A percentile compares a stretch with the other conserved stretches of the same genome.
These are phyloP conservation scores for Naematelia aurantialba DNA, from an alignment of 768 basidiomycete species.

Conservation along the genomic window DNA sequence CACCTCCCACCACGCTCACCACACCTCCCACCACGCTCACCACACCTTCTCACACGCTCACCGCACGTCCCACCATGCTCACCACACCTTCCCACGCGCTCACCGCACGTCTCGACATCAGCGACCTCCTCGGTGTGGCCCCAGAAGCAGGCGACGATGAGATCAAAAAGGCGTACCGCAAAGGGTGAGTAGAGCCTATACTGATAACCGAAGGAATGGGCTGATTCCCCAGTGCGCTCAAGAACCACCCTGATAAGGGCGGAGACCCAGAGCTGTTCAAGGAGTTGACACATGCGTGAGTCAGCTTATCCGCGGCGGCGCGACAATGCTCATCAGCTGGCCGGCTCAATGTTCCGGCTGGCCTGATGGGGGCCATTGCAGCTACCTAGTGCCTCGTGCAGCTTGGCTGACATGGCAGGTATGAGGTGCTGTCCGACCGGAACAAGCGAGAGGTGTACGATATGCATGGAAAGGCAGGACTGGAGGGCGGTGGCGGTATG, in stretches of 20 bases:
- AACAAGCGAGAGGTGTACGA: conserved; percentile 61
- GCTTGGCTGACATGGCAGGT: conserved; percentile 55
- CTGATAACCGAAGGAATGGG: neutral
- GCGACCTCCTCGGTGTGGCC: conserved; percentile 79
- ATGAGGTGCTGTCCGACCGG: conserved; percentile 86
- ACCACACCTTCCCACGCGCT: too few relatives aligned
- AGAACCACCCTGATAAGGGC: conserved; percentile 53
- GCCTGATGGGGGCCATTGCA: neutral
- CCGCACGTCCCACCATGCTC: too few relatives aligned
- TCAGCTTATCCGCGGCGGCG: too few relatives aligned
- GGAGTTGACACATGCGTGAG: conserved; percentile 61
- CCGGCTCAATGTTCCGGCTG: neutral
- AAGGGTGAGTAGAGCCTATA: conserved; percentile 72
- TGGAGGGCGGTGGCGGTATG: conserved; percentile 46
- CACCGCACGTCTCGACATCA: too few relatives aligned
- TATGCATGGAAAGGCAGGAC: conserved; percentile 83
- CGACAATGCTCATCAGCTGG: too few relatives aligned
- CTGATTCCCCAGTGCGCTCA: conserved; percentile 19
- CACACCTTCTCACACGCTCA: too few relatives aligned
- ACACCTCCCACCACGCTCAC: too few relatives aligned
- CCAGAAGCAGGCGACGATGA: conserved; percentile 75
- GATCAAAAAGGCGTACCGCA: conserved; percentile 84
- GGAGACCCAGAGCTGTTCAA: conserved; percentile 97
- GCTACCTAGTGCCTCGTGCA: neutral
- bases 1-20: too few relatives aligned